phyloP scores from a whole-genome alignment of 2,329 filamentous ascomycete species.

The Macrophomina pseudophaseolina region DNA sequence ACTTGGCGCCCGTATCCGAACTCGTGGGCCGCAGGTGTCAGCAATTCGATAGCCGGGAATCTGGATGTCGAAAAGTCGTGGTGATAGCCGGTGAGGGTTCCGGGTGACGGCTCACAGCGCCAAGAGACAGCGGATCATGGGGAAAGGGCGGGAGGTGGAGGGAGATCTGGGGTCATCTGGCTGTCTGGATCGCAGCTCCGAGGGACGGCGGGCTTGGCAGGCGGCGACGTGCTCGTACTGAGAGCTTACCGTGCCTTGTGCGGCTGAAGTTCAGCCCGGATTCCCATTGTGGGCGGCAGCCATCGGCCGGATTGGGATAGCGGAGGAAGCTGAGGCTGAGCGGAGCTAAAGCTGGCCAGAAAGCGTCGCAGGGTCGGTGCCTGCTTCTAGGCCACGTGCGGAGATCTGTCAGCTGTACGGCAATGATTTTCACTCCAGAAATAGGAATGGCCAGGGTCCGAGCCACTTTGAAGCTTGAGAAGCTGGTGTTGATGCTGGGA shows the following conservation, averaged over 20 bases:
- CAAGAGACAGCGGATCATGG: not conserved
- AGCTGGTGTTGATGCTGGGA: not conserved
- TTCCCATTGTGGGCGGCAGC: not conserved
- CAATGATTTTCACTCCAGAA: not conserved
- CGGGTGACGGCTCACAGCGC: not conserved
- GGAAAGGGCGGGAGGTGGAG: not conserved
- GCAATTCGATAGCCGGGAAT: not conserved
- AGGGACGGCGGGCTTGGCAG: slow-evolving; percentile 10
- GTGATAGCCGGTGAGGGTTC: not conserved
- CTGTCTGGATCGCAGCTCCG: not conserved
- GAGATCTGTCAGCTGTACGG: not conserved
- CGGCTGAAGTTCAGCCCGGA: slow-evolving; percentile 10
- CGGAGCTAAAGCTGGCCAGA: not conserved
- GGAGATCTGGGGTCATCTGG: not conserved
- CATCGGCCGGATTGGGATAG: not conserved
- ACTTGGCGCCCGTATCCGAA: no score
- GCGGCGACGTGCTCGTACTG: not conserved
- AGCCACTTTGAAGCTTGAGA: not conserved
- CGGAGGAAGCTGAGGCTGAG: not conserved
- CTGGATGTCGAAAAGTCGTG: not conserved
- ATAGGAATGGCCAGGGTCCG: not conserved
- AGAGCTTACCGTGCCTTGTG: slow-evolving; percentile 1
- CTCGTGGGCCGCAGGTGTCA: no score
- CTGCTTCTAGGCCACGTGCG: slow-evolving; percentile 3
- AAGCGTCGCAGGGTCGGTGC: not conserved